phyloP scores from a whole-genome alignment of 2,329 filamentous ascomycete species.

The Cytospora piceae region DNA sequence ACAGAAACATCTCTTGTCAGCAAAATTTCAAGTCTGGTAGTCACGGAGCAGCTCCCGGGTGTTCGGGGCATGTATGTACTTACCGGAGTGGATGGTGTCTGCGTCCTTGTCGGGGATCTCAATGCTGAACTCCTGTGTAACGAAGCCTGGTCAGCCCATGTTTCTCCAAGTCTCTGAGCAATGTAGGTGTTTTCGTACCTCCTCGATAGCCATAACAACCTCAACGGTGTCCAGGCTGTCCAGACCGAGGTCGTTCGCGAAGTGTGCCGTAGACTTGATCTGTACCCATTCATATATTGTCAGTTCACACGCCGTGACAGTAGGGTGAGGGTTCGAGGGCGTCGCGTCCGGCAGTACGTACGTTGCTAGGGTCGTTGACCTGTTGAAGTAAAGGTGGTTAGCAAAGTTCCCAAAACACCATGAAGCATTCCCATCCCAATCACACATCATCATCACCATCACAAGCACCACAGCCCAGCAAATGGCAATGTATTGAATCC shows the following conservation, averaged over 20 bases:
- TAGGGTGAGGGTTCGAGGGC: neutral
- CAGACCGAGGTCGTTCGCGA: conserved; percentile 94
- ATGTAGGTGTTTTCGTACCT: conserved; percentile 58
- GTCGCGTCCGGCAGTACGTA: conserved; percentile 44
- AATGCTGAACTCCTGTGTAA: conserved; percentile 71
- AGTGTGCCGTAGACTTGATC: conserved; percentile 86
- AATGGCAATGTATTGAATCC: neutral
- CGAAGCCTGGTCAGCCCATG: neutral
- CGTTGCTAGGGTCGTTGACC: conserved; percentile 70
- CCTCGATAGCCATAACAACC: conserved; percentile 99
- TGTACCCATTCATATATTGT: conserved; percentile 42
- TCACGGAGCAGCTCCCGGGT: neutral
- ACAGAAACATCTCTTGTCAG: conserved; percentile 5
- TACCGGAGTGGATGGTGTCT: conserved; percentile 92
- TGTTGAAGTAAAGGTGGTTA: conserved; percentile 42
- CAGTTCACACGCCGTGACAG: neutral
- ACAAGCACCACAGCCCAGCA: neutral
- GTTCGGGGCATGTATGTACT: conserved; percentile 40
- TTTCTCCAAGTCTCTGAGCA: conserved; percentile 1
- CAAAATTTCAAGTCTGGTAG: too few species aligned
- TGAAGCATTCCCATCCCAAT: neutral
- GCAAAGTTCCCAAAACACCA: conserved; percentile 24
- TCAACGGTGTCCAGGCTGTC: conserved; percentile 98
- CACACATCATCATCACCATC: neutral
- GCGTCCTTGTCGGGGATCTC: conserved; percentile 98